Base-by-base conservation (phyloP, 2,329 filamentous ascomycete species). In the Xylaria sp. region DNA sequence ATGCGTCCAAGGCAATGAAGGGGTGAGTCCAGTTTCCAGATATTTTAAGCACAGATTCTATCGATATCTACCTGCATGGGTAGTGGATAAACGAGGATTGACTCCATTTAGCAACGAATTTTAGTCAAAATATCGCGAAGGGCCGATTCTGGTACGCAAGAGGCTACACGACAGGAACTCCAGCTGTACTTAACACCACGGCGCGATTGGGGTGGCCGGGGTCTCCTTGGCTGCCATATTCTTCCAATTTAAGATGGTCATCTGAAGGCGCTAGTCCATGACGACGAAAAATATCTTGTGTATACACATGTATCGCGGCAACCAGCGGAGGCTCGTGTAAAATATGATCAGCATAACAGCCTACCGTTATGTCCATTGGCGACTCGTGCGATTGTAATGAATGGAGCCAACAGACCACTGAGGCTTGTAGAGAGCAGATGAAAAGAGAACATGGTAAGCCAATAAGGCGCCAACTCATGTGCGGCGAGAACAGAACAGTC, bases 191-290 rank as follows among this genome's bases (percentile, higher is more conserved):
- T 99, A 71, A 93, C 85, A 57, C 95, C 95, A 62, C 87, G 89
- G 74, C 88, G 89, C 53, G 86, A 94, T 77, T 99, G 96, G 95
- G 95, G 95, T 73, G 96, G 96, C 35, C 87, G 93, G 79, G 96
- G 95, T 13, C 83, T 97, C 79, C 83, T 99, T 75, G 95, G 95
- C 63, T 99, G 95, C 79, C 94, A 98, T 82, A 88, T 98, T 71
- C 82, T 97, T 73, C 93, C 93, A 29, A 74, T 97, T 65, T 97
- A 83, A 65, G 35, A 47, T 42, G 55, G 42, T 44, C 57, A 50
- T 32, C 23, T 32, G 54, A 53, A 59, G 21, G 57, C 12, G 6
- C 47, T 53, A 23, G 29, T 35, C 37, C 4, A 29, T 48, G 55
- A 60, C 25, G 47, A 51, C 29, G 47, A 55, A 55, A 23, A 8